Base-by-base conservation (phyloP, 495 filamentous ascomycete genomes). In the Talaromyces liani region DNA sequence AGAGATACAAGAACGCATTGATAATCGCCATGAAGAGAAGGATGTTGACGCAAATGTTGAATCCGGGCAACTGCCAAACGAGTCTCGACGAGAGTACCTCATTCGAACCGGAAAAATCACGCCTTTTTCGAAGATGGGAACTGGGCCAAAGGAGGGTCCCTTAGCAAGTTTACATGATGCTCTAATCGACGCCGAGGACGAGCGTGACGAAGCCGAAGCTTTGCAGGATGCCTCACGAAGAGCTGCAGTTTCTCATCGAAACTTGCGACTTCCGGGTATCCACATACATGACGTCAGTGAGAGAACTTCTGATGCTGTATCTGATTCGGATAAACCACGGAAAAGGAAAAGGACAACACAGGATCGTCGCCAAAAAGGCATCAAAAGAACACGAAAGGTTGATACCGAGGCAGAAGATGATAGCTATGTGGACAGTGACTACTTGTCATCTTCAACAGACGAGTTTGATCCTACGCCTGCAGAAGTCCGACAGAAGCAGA, bases 51-150 rank as follows among this genome's bases (percentile, higher is more conserved):
- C 70, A 6, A 73, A 78, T 24, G 68, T 68, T 56, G 80, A 80
- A 4, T 82, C 84, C 39, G 79, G 79, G 64, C 84, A 83, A 60
- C 72, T 92, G 64, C 85, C 90, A 16, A 87, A 88, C 67, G 94
- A 98, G 75, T 91, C 82, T 14, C 85, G 90, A 59, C 84, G 93
- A 56, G 92, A 95, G 31, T 98, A 91, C 71, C 82, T 98, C 57
- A 93, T 98, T 36, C 84, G 94, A 6, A 98, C 93, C 0, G 94
- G 94, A 60, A 97, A 98, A 73, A 98, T 98, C 67, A 98, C 94
- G 0, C 94, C 94, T 0, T 98, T 98, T 64, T 88, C 92, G 2
- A 87, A 86, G 59, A 82, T 93, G 68, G 80, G 81, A 51, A 80
- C 79, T 33, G 77, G 79, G 24, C 72, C 77, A 20, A 77, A 78